phyloP scores from a whole-genome alignment of 2,329 filamentous ascomycete species.

The Cladosporium colombiae region DNA sequence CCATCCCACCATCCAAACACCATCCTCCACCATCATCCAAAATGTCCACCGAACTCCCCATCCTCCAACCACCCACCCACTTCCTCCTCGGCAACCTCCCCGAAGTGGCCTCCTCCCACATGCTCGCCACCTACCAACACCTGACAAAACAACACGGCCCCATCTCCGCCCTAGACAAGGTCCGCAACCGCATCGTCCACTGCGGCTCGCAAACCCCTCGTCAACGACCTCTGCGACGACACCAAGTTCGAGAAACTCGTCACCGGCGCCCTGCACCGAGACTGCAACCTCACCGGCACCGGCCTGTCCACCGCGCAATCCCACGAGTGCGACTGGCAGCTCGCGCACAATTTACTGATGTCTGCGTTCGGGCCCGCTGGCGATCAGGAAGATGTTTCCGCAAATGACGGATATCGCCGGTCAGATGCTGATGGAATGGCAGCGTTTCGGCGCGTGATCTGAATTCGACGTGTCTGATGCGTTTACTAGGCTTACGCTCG shows the following conservation, averaged over 20 bases:
- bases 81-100: constrained; percentile 65
- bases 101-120: constrained; percentile 56
- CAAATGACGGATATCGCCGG: constrained; percentile 27
- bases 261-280: constrained; percentile 51
- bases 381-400: constrained; percentile 47
- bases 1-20: background rate
- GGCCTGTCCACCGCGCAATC: constrained; percentile 45
- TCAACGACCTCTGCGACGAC: constrained; percentile 44
- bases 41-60: constrained; percentile 11
- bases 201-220: constrained; percentile 30
- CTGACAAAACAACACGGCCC: constrained; percentile 62
- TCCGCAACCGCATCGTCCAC: constrained; percentile 36
- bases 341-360: constrained; percentile 46
- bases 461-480: constrained; percentile 64
- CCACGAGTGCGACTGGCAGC: constrained; percentile 42
- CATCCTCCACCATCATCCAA: background rate
- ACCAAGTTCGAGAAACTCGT: constrained; percentile 60
- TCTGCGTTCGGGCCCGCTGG: constrained; percentile 52
- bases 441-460: constrained; percentile 49
- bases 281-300: constrained; percentile 57
- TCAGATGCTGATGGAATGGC: constrained; percentile 19
- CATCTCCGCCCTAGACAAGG: constrained; percentile 23
- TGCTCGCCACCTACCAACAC: constrained; percentile 54
- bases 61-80: constrained; percentile 61
- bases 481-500: constrained; percentile 69